phyloP scores from a whole-genome alignment of 1,284 basidiomycete genomes.

The Ustilago trichophora region DNA sequence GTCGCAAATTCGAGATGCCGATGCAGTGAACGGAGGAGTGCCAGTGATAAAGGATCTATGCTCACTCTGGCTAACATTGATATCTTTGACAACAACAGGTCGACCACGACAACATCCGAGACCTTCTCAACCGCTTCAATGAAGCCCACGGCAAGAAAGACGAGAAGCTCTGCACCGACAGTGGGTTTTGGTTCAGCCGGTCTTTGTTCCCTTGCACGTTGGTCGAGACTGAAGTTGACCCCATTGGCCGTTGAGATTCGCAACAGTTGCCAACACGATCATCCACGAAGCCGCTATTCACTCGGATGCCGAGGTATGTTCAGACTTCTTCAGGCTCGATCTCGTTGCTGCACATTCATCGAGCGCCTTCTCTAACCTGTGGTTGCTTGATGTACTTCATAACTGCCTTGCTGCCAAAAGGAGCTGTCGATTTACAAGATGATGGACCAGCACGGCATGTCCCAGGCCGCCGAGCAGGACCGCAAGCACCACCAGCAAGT shows the following conservation, averaged over 20 bases:
- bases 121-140: conserved; percentile 36
- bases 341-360: no score
- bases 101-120: conserved; percentile 52
- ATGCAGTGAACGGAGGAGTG: no score
- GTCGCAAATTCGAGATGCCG: not conserved
- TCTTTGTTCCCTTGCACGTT: no score
- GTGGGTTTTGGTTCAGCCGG: no score
- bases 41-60: no score
- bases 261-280: conserved; percentile 36
- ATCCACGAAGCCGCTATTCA: conserved; percentile 33
- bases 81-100: conserved; percentile 31
- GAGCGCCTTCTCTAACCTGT: no score
- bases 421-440: conserved; percentile 54
- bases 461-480: conserved; percentile 23
- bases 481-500: conserved; percentile 51
- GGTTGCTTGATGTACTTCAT: no score
- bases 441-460: conserved; percentile 30
- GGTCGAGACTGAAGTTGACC: no score
- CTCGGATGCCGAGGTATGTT: conserved; percentile 24
- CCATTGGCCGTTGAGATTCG: no score
- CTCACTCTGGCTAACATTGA: no score
- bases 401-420: no score
- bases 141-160: conserved; percentile 11
- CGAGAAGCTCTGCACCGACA: conserved; percentile 29
- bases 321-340: no score